Conservation (phyloP, 345 rosid genomes). For the Citrus mangshanensis region DNA sequence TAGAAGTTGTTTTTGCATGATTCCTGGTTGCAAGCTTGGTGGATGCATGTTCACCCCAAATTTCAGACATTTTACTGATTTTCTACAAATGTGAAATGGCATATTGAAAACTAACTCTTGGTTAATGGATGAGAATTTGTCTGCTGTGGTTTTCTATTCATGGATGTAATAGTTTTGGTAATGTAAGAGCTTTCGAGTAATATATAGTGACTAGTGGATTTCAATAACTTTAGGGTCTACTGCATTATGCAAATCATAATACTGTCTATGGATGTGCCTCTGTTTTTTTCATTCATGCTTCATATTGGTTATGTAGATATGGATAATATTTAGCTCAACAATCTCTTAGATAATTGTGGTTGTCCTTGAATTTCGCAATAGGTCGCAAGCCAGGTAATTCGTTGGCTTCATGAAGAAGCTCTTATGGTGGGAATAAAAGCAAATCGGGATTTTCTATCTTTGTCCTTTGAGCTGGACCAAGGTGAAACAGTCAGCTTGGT, state of each 20-base stretch:
- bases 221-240: conserved; percentile 1
- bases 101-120: neutral
- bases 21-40: neutral
- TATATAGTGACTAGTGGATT: neutral
- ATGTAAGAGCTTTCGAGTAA: neutral
- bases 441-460: conserved; percentile 59
- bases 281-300: neutral
- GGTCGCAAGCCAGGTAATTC: conserved; percentile 95
- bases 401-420: conserved; percentile 93
- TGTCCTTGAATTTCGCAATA: conserved; percentile 20
- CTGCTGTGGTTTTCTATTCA: neutral
- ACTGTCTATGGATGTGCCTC: neutral
- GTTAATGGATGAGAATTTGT: neutral
- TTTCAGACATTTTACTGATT: neutral
- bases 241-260: neutral
- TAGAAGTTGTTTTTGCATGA: neutral
- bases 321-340: conserved; percentile 1
- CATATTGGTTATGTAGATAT: neutral
- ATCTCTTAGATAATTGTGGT: conserved; percentile 8
- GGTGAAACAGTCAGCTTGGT: conserved; percentile 80
- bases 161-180: neutral
- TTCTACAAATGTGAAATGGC: neutral
- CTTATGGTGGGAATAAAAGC: conserved; percentile 77
- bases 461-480: conserved; percentile 81
- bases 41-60: neutral